Conservation (phyloP, 768 basidiomycete genomes). For the Asterophora parasitica region DNA sequence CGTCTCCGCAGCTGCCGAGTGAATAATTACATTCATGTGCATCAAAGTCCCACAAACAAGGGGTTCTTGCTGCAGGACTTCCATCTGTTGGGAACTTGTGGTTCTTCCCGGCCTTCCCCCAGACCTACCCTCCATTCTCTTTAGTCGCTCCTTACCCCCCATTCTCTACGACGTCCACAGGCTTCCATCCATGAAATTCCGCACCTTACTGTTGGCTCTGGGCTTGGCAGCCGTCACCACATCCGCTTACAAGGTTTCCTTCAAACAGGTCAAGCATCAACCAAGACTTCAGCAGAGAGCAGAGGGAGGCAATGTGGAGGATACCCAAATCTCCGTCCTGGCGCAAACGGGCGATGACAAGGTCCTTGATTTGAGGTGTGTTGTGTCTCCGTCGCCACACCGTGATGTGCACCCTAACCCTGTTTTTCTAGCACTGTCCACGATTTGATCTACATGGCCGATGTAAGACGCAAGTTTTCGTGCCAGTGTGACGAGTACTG, state of each 20-base stretch:
- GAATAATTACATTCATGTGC: conserved; percentile 7
- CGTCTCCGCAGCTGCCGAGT: too few relatives aligned
- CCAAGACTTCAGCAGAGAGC: conserved; percentile 33
- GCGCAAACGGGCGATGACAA: conserved; percentile 23
- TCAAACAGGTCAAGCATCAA: conserved; percentile 40
- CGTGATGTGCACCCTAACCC: background rate
- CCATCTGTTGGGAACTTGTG: conserved; percentile 7
- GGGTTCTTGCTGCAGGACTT: conserved; percentile 8
- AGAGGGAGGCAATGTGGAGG: conserved; percentile 21
- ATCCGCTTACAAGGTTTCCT: conserved; percentile 41
- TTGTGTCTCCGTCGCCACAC: conserved; percentile 3
- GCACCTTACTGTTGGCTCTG: conserved; percentile 31
- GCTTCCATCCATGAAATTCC: conserved; percentile 35
- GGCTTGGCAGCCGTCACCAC: conserved; percentile 30
- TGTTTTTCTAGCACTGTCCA: conserved; percentile 54
- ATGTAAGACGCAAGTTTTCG: conserved; percentile 42
- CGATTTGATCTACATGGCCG: conserved; percentile 75
- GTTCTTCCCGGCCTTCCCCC: conserved; percentile 7
- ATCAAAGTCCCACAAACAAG: conserved; percentile 17
- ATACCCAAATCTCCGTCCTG: conserved; percentile 31
- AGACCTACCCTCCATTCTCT: conserved; percentile 12
- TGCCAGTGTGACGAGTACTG: conserved; percentile 1
- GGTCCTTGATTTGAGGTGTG: conserved; percentile 43
- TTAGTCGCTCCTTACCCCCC: conserved; percentile 16
- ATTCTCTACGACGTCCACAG: conserved; percentile 8